phyloP scores from a whole-genome alignment of 108 stramenopile species.

The Poteriospumella lacustris region DNA sequence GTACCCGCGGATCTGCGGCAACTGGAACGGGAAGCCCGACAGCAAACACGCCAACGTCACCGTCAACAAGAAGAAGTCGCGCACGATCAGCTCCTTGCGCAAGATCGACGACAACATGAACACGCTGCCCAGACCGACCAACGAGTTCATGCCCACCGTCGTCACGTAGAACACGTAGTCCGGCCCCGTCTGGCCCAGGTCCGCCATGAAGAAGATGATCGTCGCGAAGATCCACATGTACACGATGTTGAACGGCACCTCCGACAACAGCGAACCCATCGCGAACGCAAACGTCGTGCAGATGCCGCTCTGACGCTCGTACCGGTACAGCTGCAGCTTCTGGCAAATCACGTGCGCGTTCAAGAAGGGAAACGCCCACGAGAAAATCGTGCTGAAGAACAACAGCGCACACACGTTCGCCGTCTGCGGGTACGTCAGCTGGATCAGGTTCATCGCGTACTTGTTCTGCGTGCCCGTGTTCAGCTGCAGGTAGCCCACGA shows the following conservation, averaged over 20 bases:
- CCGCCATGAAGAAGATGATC: not conserved
- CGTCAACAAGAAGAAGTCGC: conserved; percentile 19
- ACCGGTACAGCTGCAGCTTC: conserved; percentile 1
- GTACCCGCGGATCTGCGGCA: not conserved
- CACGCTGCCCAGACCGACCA: not conserved
- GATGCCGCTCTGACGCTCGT: not conserved
- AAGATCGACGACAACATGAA: not conserved
- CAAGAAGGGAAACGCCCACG: not conserved
- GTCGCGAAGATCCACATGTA: not conserved
- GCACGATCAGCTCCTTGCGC: not conserved
- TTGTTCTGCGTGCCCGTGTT: not conserved
- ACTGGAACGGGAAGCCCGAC: conserved; percentile 12
- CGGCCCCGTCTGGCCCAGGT: not conserved
- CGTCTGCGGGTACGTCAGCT: not conserved
- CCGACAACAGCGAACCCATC: not conserved
- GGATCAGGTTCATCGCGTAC: not conserved
- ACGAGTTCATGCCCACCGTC: not conserved
- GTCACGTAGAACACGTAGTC: conserved; percentile 1
- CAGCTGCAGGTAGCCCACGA: not conserved
- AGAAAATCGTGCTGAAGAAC: conserved; percentile 9
- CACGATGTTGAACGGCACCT: conserved; percentile 18
- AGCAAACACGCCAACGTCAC: not conserved
- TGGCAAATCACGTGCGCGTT: conserved; percentile 9
- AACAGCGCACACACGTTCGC: not conserved
- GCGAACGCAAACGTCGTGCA: not conserved